Evolutionary conservation across 140 eudicot genomes (phyloP).

Genomic region (Ambrosia hybrid): DNA sequence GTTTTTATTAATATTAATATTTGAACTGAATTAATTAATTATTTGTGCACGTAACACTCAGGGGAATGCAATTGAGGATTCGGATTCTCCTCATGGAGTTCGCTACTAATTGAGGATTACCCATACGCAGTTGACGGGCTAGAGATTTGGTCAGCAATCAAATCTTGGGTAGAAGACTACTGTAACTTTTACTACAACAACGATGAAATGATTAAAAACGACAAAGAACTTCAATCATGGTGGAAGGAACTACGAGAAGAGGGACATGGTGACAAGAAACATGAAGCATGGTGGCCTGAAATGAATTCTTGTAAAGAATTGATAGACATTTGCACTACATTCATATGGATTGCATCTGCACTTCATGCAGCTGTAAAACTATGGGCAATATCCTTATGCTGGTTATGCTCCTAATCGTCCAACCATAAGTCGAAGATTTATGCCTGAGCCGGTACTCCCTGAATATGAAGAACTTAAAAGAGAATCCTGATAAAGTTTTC

Average conservation of each 20-base stretch:
- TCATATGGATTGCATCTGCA: conserved; percentile 81
- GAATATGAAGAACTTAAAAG: conserved; percentile 57
- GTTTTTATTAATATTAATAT: neutral
- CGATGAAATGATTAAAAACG: conserved; percentile 39
- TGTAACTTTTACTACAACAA: conserved; percentile 54
- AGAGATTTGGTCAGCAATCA: conserved; percentile 72
- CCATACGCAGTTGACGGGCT: conserved; percentile 82
- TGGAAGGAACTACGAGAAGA: conserved; percentile 59
- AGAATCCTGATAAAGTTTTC: conserved; percentile 50
- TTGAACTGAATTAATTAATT: neutral
- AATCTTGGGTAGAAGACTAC: conserved; percentile 66
- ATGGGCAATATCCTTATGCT: conserved; percentile 77
- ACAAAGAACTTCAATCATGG: conserved; percentile 79
- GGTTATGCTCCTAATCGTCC: conserved; percentile 75
- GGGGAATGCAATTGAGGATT: conserved; percentile 81
- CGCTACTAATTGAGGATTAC: conserved; percentile 65
- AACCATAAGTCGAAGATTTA: conserved; percentile 54
- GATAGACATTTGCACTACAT: conserved; percentile 46
- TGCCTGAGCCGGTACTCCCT: conserved; percentile 63
- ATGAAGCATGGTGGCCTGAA: conserved; percentile 72
- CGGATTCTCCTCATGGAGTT: conserved; percentile 49
- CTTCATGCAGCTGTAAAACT: conserved; percentile 83
- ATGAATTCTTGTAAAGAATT: conserved; percentile 49
- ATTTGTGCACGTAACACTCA: conserved; percentile 12
- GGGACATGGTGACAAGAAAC: conserved; percentile 76